A percentile compares a stretch with the other conserved stretches of the same genome.
phyloP scores from a whole-genome alignment of 2,329 filamentous ascomycete genomes.

The Ophiostoma perfectum region DNA sequence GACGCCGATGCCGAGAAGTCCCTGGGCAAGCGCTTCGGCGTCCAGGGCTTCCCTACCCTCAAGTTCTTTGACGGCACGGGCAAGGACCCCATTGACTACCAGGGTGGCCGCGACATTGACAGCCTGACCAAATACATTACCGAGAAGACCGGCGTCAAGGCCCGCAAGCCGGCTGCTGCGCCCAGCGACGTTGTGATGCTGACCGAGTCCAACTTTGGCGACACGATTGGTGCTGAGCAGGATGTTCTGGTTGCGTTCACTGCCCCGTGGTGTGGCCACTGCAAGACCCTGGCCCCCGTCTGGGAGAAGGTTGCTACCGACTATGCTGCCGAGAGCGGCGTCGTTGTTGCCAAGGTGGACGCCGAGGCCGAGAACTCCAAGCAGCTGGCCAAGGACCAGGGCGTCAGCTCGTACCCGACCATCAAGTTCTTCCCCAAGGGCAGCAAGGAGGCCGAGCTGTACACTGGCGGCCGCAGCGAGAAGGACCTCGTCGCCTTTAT shows the following conservation, averaged over 20 bases:
- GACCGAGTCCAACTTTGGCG: constrained; percentile 71
- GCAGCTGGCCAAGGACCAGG: constrained; percentile 66
- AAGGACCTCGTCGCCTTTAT: constrained; percentile 71
- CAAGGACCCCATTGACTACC: constrained; percentile 78
- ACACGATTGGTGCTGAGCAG: constrained; percentile 75
- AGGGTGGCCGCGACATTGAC: constrained; percentile 79
- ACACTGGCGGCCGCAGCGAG: constrained; percentile 72
- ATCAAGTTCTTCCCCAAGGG: constrained; percentile 97
- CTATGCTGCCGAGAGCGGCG: constrained; percentile 67
- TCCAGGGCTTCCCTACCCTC: constrained; percentile 93
- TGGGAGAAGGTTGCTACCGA: constrained; percentile 85
- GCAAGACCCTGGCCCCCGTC: constrained; percentile 84
- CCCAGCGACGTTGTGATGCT: constrained; percentile 74
- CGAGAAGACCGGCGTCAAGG: constrained; percentile 80
- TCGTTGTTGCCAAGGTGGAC: constrained; percentile 92
- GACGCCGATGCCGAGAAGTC: constrained; percentile 85
- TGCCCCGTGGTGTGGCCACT: constrained; percentile 98
- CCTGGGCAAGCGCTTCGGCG: constrained; percentile 77
- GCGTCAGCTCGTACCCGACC: constrained; percentile 82
- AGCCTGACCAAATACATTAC: constrained; percentile 73
- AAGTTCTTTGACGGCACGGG: constrained; percentile 98
- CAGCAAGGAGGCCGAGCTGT: constrained; percentile 63
- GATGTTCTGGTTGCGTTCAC: constrained; percentile 94
- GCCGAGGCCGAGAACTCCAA: constrained; percentile 81
- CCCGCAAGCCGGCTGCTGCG: constrained; percentile 67